Evolutionary conservation across 116 monocot genomes (phyloP).

Genomic region (Zostera marina): DNA sequence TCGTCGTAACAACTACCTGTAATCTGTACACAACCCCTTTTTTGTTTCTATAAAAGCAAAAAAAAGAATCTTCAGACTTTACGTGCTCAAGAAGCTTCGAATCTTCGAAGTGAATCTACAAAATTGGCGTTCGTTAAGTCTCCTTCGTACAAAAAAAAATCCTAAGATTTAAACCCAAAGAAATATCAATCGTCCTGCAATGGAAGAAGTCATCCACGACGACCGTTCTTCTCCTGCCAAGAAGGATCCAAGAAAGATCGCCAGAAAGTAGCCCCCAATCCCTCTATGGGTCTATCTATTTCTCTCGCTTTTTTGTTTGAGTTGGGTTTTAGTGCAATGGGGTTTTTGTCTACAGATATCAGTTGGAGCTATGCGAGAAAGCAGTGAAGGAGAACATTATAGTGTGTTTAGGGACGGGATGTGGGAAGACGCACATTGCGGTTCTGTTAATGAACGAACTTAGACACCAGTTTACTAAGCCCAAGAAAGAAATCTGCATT

Average conservation of each 20-base stretch:
- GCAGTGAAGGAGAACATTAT: slow-evolving; percentile 79
- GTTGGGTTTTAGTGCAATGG: not conserved
- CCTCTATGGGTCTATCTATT: too few species aligned
- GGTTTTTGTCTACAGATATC: slow-evolving; percentile 33
- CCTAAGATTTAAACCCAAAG: too few species aligned
- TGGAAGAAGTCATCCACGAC: too few species aligned
- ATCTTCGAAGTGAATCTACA: too few species aligned
- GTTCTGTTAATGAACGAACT: slow-evolving; percentile 86
- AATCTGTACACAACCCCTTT: too few species aligned
- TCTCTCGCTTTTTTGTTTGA: not conserved
- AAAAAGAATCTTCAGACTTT: too few species aligned
- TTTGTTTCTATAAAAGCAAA: too few species aligned
- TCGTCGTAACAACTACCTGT: too few species aligned
- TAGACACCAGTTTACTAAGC: slow-evolving; percentile 50
- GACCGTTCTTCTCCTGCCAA: not conserved
- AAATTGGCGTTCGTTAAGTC: too few species aligned
- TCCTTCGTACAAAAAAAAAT: too few species aligned
- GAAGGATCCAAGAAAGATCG: slow-evolving; percentile 15
- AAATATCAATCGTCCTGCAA: too few species aligned
- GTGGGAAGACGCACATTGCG: slow-evolving; percentile 94
- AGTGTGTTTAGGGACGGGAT: slow-evolving; percentile 76
- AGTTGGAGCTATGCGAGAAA: slow-evolving; percentile 70
- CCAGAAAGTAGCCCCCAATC: slow-evolving; percentile 6
- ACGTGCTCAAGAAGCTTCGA: too few species aligned
- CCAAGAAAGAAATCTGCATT: slow-evolving; percentile 52